phyloP scores from a whole-genome alignment of 495 filamentous ascomycete genomes.

The Xylaria cubensis region DNA sequence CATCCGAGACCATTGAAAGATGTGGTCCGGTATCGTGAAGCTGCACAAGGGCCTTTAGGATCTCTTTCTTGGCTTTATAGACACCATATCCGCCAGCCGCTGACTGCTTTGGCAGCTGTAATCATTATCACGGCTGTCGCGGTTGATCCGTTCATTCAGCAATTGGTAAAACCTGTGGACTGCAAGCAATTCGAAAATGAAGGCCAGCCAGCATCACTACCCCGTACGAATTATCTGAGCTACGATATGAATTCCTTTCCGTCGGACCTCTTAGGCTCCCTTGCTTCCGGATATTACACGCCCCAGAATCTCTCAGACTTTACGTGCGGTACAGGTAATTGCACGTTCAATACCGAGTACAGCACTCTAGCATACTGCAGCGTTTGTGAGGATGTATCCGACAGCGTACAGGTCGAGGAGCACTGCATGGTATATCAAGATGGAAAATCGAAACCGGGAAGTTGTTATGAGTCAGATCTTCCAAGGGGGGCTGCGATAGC shows the following conservation, averaged over 20 bases:
- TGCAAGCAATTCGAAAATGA: constrained; percentile 24
- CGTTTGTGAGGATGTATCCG: constrained; percentile 28
- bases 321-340: constrained; percentile 27
- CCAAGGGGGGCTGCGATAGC: not conserved
- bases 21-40: constrained; percentile 29
- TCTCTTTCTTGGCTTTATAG: constrained; percentile 24
- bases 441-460: not conserved
- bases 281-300: constrained; percentile 9
- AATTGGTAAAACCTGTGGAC: not conserved
- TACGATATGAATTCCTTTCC: constrained; percentile 20
- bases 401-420: not conserved
- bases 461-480: constrained; percentile 6
- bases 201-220: constrained; percentile 15
- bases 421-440: constrained; percentile 1
- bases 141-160: constrained; percentile 20
- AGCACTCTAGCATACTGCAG: constrained; percentile 29
- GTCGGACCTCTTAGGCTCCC: constrained; percentile 16
- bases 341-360: constrained; percentile 24
- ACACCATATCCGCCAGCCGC: constrained; percentile 7
- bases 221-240: constrained; percentile 26
- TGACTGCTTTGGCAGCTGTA: constrained; percentile 5
- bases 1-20: constrained; percentile 29
- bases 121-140: constrained; percentile 9
- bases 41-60: constrained; percentile 29
- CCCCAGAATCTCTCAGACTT: constrained; percentile 17